phyloP scores from a whole-genome alignment of 257 asterid genomes.

The Mitragyna speciosa region DNA sequence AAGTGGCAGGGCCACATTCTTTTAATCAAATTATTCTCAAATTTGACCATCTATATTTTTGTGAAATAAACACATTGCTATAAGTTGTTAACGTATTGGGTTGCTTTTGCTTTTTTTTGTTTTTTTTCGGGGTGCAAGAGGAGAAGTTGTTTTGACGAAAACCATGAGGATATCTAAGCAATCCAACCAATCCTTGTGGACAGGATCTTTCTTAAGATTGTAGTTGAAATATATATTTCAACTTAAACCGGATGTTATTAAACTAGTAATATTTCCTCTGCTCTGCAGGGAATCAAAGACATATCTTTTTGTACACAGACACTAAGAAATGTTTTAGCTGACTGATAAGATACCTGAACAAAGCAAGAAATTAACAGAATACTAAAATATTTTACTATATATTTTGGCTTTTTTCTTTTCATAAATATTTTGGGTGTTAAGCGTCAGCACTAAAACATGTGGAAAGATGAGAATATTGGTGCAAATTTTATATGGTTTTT shows the following conservation, averaged over 20 bases:
- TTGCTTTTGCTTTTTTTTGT: background rate
- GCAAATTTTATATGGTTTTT: conserved; percentile 9
- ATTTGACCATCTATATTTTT: background rate
- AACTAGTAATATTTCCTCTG: conserved; percentile 3
- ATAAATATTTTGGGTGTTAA: background rate
- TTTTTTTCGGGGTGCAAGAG: background rate
- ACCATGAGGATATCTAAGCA: conserved; percentile 1
- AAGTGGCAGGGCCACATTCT: conserved; percentile 17
- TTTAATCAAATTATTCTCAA: background rate
- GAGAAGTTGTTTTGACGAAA: conserved; percentile 14
- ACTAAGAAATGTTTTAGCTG: background rate
- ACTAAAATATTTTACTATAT: background rate
- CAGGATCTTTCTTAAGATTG: conserved; percentile 48
- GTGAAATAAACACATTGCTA: conserved; percentile 5
- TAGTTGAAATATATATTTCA: conserved; percentile 37
- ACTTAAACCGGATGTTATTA: conserved; percentile 7
- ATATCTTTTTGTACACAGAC: conserved; percentile 16
- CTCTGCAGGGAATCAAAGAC: conserved; percentile 1
- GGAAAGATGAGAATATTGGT: conserved; percentile 26
- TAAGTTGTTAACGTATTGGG: background rate
- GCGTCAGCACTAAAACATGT: conserved; percentile 8
- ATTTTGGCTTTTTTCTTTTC: background rate
- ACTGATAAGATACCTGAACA: conserved; percentile 10
- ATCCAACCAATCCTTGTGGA: conserved; percentile 47
- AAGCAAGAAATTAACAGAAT: background rate